Percentiles rank a stretch among this genome's conserved stretches.
Conservation (phyloP, 495 filamentous ascomycete species). For the Aspergillus haitiensis region DNA sequence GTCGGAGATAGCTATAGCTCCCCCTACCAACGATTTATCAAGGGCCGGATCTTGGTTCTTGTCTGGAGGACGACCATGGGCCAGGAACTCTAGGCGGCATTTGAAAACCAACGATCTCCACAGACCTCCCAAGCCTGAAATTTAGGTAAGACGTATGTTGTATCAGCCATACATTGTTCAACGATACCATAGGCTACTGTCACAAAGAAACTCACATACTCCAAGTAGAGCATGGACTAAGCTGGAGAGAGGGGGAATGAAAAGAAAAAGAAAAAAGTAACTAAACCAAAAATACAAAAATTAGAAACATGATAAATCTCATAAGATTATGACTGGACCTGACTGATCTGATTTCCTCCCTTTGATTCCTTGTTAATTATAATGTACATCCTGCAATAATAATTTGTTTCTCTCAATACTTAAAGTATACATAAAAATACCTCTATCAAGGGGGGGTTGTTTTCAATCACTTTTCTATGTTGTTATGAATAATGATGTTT, state of each 20-base stretch:
- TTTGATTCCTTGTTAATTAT: neutral
- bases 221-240: neutral
- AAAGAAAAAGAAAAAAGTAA: neutral
- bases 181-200: neutral
- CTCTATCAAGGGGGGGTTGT: neutral
- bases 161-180: conserved; percentile 12
- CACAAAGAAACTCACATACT: neutral
- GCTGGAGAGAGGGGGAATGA: neutral
- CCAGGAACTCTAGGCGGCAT: neutral
- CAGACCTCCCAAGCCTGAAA: conserved; percentile 1
- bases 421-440: too few species aligned
- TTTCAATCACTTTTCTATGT: neutral
- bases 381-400: neutral
- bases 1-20: too few species aligned
- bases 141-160: conserved; percentile 12
- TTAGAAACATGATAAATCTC: conserved; percentile 8
- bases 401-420: neutral
- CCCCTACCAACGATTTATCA: too few species aligned
- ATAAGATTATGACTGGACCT: neutral
- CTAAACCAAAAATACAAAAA: neutral
- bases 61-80: neutral
- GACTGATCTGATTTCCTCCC: conserved; percentile 1
- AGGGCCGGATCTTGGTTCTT: too few species aligned
- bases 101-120: neutral
- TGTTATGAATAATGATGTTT: conserved; percentile 7